A percentile compares a stretch with the other conserved stretches of the same genome.
These are phyloP conservation scores for Xylariales sp. DNA, from an alignment of 2,329 filamentous ascomycete species.

Conservation along the genomic window DNA sequence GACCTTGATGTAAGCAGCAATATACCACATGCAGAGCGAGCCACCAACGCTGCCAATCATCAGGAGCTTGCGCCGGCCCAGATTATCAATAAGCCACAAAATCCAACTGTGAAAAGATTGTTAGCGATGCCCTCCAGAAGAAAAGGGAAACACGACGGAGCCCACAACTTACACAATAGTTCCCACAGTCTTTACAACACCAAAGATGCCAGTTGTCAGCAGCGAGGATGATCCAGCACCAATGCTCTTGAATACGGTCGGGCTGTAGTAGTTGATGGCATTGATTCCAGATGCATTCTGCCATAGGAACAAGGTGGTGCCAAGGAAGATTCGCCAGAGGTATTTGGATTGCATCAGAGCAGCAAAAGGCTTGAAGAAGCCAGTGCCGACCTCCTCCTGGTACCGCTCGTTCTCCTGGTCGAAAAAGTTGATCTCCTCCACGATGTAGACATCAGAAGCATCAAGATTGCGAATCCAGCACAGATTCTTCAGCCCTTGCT, in stretches of 20 bases:
- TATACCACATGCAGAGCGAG: constrained; percentile 63
- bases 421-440: constrained; percentile 47
- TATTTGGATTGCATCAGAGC: constrained; percentile 23
- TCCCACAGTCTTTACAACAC: constrained; percentile 3
- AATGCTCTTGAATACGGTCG: constrained; percentile 6
- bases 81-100: constrained; percentile 15
- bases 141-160: too few species aligned
- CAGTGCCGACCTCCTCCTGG: constrained; percentile 5
- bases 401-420: constrained; percentile 54
- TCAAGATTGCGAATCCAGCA: constrained; percentile 51
- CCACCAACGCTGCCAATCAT: constrained; percentile 63
- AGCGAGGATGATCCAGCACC: constrained; percentile 1
- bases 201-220: constrained; percentile 7
- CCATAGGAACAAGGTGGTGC: constrained; percentile 55
- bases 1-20: constrained; percentile 64
- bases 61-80: constrained; percentile 59
- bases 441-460: constrained; percentile 51
- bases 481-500: constrained; percentile 45
- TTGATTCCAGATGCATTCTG: constrained; percentile 29
- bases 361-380: constrained; percentile 38
- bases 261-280: constrained; percentile 7
- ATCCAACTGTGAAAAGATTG: too few species aligned
- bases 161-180: too few species aligned
- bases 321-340: constrained; percentile 51
- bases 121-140: too few species aligned